Evolutionary conservation across 2,329 filamentous ascomycete species (phyloP).

Genomic region (Phoma herbarum): DNA sequence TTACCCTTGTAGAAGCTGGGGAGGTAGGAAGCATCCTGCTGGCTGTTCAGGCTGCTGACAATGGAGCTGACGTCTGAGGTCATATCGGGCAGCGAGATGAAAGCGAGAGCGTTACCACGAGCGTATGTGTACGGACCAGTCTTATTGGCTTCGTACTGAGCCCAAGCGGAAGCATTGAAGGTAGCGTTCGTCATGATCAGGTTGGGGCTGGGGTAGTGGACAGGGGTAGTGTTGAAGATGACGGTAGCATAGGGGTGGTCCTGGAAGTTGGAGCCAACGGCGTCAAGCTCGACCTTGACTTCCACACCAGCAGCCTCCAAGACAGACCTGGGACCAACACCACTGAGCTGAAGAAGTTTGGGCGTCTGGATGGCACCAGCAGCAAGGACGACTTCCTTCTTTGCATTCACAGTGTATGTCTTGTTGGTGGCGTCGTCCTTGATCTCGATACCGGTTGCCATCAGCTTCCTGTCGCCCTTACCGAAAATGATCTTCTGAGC

Average conservation of each 20-base stretch:
- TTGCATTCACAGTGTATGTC: slow-evolving; percentile 31
- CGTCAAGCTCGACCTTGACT: slow-evolving; percentile 39
- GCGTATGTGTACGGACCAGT: slow-evolving; percentile 44
- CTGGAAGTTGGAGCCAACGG: slow-evolving; percentile 49
- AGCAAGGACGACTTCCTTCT: slow-evolving; percentile 66
- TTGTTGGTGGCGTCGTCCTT: slow-evolving; percentile 27
- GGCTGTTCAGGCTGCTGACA: slow-evolving; percentile 29
- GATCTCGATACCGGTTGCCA: slow-evolving; percentile 33
- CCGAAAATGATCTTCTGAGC: slow-evolving; percentile 36
- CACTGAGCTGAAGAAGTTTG: slow-evolving; percentile 57
- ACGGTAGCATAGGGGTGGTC: slow-evolving; percentile 39
- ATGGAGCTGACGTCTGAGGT: slow-evolving; percentile 24
- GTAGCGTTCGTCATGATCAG: slow-evolving; percentile 40
- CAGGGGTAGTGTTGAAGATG: slow-evolving; percentile 34
- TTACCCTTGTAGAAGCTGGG: slow-evolving; percentile 36
- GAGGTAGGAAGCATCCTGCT: slow-evolving; percentile 35
- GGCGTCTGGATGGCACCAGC: slow-evolving; percentile 66
- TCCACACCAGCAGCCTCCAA: slow-evolving; percentile 41
- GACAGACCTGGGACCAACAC: slow-evolving; percentile 42
- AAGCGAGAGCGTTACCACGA: slow-evolving; percentile 37
- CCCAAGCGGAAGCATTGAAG: slow-evolving; percentile 45
- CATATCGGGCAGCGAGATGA: slow-evolving; percentile 39
- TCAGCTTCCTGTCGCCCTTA: slow-evolving; percentile 23
- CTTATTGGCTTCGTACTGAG: slow-evolving; percentile 43
- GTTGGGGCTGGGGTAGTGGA: slow-evolving; percentile 36